phyloP scores from a whole-genome alignment of 1,139 yeast genomes.

The Diutina ranongensis region DNA sequence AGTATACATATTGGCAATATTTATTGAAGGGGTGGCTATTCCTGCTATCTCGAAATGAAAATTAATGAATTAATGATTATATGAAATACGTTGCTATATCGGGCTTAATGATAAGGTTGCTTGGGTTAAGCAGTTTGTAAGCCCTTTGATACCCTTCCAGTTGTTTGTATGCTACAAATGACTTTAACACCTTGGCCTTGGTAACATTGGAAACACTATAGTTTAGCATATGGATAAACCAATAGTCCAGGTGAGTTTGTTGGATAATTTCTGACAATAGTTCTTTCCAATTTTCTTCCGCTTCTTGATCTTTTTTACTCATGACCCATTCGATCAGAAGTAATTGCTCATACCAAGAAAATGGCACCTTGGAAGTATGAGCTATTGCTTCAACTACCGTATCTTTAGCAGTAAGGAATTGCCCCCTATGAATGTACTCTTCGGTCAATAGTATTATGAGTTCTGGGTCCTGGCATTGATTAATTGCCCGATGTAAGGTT shows the following conservation, averaged over 20 bases:
- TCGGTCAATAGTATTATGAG: neutral
- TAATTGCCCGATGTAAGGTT: neutral
- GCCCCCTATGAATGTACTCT: neutral
- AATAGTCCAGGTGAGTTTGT: constrained; percentile 1
- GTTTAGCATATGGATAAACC: constrained; percentile 5
- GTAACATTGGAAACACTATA: neutral
- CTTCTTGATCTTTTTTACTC: neutral
- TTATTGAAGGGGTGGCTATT: neutral
- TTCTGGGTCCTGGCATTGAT: neutral
- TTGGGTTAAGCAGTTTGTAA: too few relatives aligned
- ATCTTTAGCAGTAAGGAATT: neutral
- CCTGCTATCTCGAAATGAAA: neutral
- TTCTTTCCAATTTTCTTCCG: neutral
- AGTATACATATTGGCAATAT: neutral
- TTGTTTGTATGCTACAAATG: neutral
- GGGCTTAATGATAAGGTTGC: too few relatives aligned
- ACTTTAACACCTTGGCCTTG: neutral
- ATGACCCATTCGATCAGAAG: neutral
- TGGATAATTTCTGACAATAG: neutral
- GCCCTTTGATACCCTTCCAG: neutral
- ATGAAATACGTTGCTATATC: too few relatives aligned
- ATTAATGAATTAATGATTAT: neutral
- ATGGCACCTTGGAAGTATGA: neutral
- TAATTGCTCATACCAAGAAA: neutral
- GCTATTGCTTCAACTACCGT: neutral